Base-by-base conservation (phyloP, 192 early-diverging fungal genomes). In the Backusella tuberculispora region DNA sequence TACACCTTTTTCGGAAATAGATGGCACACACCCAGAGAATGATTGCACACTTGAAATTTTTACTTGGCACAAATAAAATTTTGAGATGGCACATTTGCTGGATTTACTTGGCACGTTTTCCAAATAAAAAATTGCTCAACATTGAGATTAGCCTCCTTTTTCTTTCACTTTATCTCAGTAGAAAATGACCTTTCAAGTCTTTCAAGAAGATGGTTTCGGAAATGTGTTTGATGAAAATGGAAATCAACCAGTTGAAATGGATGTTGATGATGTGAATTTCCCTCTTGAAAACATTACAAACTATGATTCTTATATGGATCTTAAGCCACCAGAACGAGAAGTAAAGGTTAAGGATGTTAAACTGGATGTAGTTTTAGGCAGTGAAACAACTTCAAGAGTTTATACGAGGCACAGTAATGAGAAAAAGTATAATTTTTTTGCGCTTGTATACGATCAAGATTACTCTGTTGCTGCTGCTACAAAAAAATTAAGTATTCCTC, bases 361-460 rank as follows among this genome's bases (percentile, higher is more conserved):
- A n/a, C 56, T n/a, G 4, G 17, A 60, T 19, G 56, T n/a, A 12
- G 56, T 60, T 60, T 12, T 60, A 60, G 17, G 17, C 17, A 60
- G 17, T n/a, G 17, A 60, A 12, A 60, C 17, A 60, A 60, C 4
- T 60, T 12, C 56, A 60, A 60, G 56, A 60, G 17, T 4, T 60
- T 60, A 60, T 60, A 60, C 56, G 56, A 60, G 17, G 56, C 56
- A 60, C 56, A 60, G 56, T n/a, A 60, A 60, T 60, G 56, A 12
- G 17, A 60, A 60, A 60, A 60, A 60, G 56, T 60, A 60, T 60
- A n/a, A 12, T 60, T 60, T 29, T 60, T 60, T 60, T 60, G 17
- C n/a, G 56, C 56, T 60, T 60, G 17, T 60, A 3, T 60, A 60
- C 17, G 56, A 60, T 12, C 4, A 60, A 60, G 4, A 4, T n/a